A percentile compares a stretch with the other conserved stretches of the same genome.
These are phyloP conservation scores for Pichia deserticola DNA, from an alignment of 805 yeast genomes.

Conservation along the genomic window DNA sequence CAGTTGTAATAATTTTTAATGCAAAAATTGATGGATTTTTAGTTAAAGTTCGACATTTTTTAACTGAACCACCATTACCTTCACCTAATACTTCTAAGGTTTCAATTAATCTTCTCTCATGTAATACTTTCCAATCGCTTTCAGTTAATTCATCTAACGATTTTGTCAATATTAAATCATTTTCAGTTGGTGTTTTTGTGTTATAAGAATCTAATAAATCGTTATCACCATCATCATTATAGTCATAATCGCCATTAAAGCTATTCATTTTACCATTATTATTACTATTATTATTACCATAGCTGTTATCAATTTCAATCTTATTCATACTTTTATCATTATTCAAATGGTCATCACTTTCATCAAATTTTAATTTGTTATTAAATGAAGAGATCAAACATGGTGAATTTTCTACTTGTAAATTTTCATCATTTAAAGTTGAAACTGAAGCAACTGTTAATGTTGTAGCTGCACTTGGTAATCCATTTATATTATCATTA, in stretches of 20 bases:
- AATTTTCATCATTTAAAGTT: conserved; percentile 6
- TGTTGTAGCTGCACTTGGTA: conserved; percentile 11
- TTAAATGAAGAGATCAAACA: conserved; percentile 4
- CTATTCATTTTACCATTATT: too few species aligned
- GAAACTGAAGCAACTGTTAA: conserved; percentile 7
- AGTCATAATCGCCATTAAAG: too few species aligned
- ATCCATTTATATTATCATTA: not conserved
- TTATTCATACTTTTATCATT: too few species aligned
- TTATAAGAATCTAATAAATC: not conserved
- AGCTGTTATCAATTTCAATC: too few species aligned
- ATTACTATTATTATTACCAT: too few species aligned
- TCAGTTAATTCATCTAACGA: conserved; percentile 36
- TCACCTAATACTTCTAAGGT: conserved; percentile 78
- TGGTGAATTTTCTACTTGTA: not conserved
- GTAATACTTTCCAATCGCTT: conserved; percentile 64
- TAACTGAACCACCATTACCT: conserved; percentile 90
- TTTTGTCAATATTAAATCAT: conserved; percentile 3
- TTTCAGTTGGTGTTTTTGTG: conserved; percentile 2
- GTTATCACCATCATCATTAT: too few species aligned
- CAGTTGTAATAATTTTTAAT: conserved; percentile 62
- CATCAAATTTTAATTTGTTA: conserved; percentile 2
- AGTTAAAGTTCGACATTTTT: conserved; percentile 58
- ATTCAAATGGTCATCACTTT: not conserved
- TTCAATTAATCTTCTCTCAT: conserved; percentile 51
- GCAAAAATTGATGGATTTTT: conserved; percentile 68